Conservation (phyloP, 257 asterid genomes). For the Eucommia ulmoides region DNA sequence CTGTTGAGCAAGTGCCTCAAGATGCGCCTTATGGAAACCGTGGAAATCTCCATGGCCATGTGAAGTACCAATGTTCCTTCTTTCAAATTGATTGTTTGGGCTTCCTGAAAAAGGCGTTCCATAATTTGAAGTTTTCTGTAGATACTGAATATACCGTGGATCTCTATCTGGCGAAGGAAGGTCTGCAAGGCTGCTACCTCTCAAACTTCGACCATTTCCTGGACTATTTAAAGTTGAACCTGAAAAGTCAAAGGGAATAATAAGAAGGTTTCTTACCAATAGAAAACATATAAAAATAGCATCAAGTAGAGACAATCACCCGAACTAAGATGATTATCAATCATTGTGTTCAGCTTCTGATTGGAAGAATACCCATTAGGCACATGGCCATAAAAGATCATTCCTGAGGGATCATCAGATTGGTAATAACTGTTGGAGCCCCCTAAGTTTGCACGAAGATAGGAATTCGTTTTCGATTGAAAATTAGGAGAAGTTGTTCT, state of each 20-base stretch:
- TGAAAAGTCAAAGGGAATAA: conserved; percentile 5
- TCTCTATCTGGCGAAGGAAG: conserved; percentile 30
- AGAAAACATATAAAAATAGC: neutral
- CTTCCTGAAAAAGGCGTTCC: conserved; percentile 18
- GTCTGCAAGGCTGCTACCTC: conserved; percentile 24
- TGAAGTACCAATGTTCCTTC: conserved; percentile 24
- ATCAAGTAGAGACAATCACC: conserved; percentile 9
- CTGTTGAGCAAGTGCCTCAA: conserved; percentile 52
- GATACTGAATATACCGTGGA: conserved; percentile 28
- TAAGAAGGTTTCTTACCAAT: neutral
- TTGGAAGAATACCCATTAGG: conserved; percentile 16
- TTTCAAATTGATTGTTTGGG: conserved; percentile 27
- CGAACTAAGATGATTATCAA: conserved; percentile 10
- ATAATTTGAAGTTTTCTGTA: conserved; percentile 25
- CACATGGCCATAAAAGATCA: conserved; percentile 11
- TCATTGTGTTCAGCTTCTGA: conserved; percentile 13
- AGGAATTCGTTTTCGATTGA: conserved; percentile 29
- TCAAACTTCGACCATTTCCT: conserved; percentile 27
- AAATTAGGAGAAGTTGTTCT: conserved; percentile 42
- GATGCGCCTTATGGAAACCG: conserved; percentile 53
- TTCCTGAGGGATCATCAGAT: conserved; percentile 15
- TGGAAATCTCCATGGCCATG: conserved; percentile 35
- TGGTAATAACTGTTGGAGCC: conserved; percentile 24
- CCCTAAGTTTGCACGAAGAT: conserved; percentile 27
- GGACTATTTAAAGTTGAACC: conserved; percentile 37